phyloP scores from a whole-genome alignment of 176 grass and related monocot genomes.

The Puccinellia tenuiflora region DNA sequence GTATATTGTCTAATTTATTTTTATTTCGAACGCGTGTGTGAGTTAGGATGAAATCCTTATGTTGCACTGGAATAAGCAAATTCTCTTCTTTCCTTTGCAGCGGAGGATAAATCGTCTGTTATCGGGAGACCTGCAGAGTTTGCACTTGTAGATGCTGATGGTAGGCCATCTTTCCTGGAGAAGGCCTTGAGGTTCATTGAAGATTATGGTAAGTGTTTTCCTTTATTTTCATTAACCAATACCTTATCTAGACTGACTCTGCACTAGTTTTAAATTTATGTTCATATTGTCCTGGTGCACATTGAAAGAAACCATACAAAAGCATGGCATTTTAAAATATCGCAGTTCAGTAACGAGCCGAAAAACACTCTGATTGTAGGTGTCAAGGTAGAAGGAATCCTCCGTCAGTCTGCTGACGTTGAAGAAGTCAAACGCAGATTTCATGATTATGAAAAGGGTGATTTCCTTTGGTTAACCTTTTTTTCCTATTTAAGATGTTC shows the following conservation, averaged over 20 bases:
- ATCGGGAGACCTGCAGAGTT: slow-evolving; percentile 61
- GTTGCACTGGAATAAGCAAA: slow-evolving; percentile 18
- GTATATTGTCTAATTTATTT: background rate
- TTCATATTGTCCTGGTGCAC: background rate
- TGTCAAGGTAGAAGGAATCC: slow-evolving; percentile 91
- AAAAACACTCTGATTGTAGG: slow-evolving; percentile 46
- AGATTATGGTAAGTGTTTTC: slow-evolving; percentile 63
- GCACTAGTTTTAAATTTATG: background rate
- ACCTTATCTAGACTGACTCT: background rate
- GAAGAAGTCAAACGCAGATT: slow-evolving; percentile 98
- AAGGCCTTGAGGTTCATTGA: slow-evolving; percentile 95
- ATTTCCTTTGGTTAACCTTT: slow-evolving; percentile 20
- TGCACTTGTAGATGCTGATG: slow-evolving; percentile 81
- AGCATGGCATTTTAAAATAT: background rate
- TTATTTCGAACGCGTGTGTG: background rate
- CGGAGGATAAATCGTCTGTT: slow-evolving; percentile 61
- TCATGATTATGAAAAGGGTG: slow-evolving; percentile 93
- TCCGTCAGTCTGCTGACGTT: slow-evolving; percentile 98
- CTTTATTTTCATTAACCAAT: slow-evolving; percentile 6
- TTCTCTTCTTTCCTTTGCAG: slow-evolving; percentile 40
- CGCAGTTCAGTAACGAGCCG: background rate
- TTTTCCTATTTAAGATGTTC: slow-evolving; percentile 21
- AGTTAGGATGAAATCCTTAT: background rate
- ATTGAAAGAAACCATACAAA: slow-evolving; percentile 3
- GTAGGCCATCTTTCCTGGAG: slow-evolving; percentile 87